Conservation (phyloP, 1,284 basidiomycete genomes). For the Melanopsichium pennsylvanicum region DNA sequence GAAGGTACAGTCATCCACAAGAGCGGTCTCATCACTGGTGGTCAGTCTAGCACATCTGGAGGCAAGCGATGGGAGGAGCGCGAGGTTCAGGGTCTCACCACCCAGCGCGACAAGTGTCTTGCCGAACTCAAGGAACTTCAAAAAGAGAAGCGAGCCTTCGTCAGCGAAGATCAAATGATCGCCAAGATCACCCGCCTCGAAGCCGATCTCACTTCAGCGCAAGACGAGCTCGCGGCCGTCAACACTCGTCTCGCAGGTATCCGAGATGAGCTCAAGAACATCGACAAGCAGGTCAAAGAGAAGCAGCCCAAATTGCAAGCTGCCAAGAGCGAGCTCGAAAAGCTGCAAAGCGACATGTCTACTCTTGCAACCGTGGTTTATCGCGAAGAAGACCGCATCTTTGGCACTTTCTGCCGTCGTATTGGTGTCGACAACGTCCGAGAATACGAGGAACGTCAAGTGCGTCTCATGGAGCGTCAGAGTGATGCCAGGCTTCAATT, state of each 20-base stretch:
- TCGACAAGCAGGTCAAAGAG: conserved; percentile 42
- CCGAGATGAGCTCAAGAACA: conserved; percentile 49
- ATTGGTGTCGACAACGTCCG: conserved; percentile 86
- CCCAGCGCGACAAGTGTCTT: conserved; percentile 73
- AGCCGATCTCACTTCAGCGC: conserved; percentile 75
- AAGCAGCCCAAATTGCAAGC: conserved; percentile 35
- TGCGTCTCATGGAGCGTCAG: conserved; percentile 85
- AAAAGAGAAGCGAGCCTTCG: conserved; percentile 80
- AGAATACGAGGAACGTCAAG: conserved; percentile 91
- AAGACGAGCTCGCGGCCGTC: conserved; percentile 75
- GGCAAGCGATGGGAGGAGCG: conserved; percentile 80
- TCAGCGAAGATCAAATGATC: conserved; percentile 81
- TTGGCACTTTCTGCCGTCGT: conserved; percentile 79
- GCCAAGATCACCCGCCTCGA: conserved; percentile 82
- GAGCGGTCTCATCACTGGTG: conserved; percentile 96
- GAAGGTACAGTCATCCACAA: conserved; percentile 98
- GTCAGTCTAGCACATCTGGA: conserved; percentile 73
- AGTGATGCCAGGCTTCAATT: conserved; percentile 83
- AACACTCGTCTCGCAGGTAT: conserved; percentile 51
- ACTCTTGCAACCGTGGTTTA: conserved; percentile 43
- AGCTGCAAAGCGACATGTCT: conserved; percentile 68
- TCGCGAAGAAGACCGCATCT: conserved; percentile 80
- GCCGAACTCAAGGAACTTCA: conserved; percentile 81
- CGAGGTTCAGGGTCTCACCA: conserved; percentile 84
- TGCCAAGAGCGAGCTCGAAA: conserved; percentile 70